phyloP scores from a whole-genome alignment of 2,329 filamentous ascomycete genomes.

The Didymella arachidicola region DNA sequence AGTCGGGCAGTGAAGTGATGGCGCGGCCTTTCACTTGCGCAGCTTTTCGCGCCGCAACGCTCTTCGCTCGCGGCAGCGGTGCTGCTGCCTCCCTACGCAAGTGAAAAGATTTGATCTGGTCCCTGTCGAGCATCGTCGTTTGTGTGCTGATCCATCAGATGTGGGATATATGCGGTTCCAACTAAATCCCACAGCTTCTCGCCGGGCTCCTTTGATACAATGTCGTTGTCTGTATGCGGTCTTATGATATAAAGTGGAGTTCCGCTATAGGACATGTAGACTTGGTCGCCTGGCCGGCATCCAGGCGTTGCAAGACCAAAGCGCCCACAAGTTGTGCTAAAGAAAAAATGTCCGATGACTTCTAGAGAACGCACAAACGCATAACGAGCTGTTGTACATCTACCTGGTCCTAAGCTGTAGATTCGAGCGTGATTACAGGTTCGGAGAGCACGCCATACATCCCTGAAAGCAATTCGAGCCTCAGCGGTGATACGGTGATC shows the following conservation, averaged over 20 bases:
- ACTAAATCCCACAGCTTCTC: background rate
- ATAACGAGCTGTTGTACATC: too few relatives aligned
- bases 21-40: background rate
- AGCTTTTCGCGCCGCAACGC: background rate
- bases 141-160: constrained; percentile 14
- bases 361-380: background rate
- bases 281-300: constrained; percentile 10
- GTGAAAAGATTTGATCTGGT: constrained; percentile 1
- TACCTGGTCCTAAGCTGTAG: too few relatives aligned
- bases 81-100: background rate
- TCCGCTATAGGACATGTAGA: constrained; percentile 9
- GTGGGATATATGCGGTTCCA: constrained; percentile 4
- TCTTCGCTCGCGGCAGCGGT: background rate
- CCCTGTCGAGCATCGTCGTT: constrained; percentile 11
- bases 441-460: background rate
- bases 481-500: background rate
- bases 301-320: constrained; percentile 10
- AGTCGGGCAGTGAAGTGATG: background rate
- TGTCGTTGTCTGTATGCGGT: background rate
- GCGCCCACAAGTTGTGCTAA: constrained; percentile 2
- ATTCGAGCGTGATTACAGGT: background rate
- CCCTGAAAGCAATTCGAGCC: background rate
- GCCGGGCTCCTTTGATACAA: background rate
- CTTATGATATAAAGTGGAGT: constrained; percentile 4
- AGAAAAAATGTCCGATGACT: background rate